A percentile compares a stretch with the other conserved stretches of the same genome.
Evolutionary conservation across 306 rosid species (phyloP).

Genomic region (Lablab purpureus): DNA sequence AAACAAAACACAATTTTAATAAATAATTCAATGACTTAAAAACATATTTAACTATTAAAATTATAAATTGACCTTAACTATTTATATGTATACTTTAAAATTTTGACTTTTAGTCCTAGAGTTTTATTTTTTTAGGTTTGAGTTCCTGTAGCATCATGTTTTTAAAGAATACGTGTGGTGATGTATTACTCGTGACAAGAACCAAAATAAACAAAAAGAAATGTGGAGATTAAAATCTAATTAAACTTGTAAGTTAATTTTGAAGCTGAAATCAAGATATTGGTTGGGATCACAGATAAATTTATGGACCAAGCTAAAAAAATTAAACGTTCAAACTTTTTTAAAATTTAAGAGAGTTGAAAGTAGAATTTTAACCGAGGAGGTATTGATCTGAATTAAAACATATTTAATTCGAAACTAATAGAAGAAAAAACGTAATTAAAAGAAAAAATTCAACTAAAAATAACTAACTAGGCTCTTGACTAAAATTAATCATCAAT

Average conservation of each 20-base stretch:
- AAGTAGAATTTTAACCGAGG: too few relatives aligned
- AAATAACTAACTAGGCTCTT: too few relatives aligned
- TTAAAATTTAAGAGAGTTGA: too few relatives aligned
- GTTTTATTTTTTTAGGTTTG: neutral
- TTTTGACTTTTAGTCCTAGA: neutral
- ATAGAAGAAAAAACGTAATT: too few relatives aligned
- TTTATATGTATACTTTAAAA: neutral
- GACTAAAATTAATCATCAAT: too few relatives aligned
- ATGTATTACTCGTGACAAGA: neutral
- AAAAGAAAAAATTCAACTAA: too few relatives aligned
- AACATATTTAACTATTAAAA: too few relatives aligned
- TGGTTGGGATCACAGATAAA: neutral
- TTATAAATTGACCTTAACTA: neutral
- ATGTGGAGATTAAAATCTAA: neutral
- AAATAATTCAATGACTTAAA: too few relatives aligned
- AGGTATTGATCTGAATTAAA: too few relatives aligned
- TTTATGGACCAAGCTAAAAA: neutral
- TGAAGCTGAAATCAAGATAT: neutral
- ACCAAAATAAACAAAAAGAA: neutral
- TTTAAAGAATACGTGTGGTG: neutral
- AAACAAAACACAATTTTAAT: too few relatives aligned
- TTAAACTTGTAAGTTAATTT: neutral
- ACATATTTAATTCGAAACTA: too few relatives aligned
- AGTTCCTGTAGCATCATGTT: neutral
- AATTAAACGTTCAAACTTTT: too few relatives aligned